Percentiles rank a stretch among this genome's conserved stretches.
Evolutionary conservation across 192 early-diverging fungal genomes (phyloP).

Genomic region (Spizellomyces sp.): DNA sequence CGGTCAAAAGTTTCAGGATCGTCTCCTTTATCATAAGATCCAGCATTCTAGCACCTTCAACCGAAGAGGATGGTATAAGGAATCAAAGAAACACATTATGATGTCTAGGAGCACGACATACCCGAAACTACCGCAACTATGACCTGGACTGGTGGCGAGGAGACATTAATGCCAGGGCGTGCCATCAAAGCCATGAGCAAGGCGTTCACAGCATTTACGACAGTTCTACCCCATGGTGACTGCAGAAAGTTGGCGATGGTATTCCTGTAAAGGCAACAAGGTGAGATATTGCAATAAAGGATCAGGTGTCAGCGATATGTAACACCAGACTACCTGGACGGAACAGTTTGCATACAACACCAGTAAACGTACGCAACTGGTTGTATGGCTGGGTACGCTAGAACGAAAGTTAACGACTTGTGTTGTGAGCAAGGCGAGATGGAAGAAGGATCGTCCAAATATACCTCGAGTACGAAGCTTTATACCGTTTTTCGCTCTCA

Average conservation of each 20-base stretch:
- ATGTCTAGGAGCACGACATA: background rate
- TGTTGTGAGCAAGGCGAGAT: too few species aligned
- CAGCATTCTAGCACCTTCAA: conserved; percentile 10
- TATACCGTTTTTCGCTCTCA: background rate
- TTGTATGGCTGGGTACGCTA: conserved; percentile 8
- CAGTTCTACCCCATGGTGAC: conserved; percentile 17
- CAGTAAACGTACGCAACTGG: conserved; percentile 4
- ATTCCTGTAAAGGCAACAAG: background rate
- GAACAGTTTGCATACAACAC: conserved; percentile 4
- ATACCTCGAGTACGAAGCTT: conserved; percentile 6
- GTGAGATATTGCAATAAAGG: background rate
- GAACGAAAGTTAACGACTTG: background rate
- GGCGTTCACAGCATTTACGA: conserved; percentile 9
- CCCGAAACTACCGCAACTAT: conserved; percentile 16
- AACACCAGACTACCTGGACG: background rate
- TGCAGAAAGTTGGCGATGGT: conserved; percentile 10
- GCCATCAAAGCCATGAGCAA: conserved; percentile 11
- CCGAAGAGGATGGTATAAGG: background rate
- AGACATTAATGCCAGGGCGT: conserved; percentile 9
- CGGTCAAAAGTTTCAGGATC: conserved; percentile 7
- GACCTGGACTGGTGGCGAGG: conserved; percentile 8
- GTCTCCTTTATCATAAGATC: conserved; percentile 25
- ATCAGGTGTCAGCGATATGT: background rate
- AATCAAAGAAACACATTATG: background rate
- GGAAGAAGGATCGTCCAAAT: background rate